These are phyloP conservation scores for Comarum palustre DNA, from an alignment of 306 rosid species.

Conservation along the genomic window DNA sequence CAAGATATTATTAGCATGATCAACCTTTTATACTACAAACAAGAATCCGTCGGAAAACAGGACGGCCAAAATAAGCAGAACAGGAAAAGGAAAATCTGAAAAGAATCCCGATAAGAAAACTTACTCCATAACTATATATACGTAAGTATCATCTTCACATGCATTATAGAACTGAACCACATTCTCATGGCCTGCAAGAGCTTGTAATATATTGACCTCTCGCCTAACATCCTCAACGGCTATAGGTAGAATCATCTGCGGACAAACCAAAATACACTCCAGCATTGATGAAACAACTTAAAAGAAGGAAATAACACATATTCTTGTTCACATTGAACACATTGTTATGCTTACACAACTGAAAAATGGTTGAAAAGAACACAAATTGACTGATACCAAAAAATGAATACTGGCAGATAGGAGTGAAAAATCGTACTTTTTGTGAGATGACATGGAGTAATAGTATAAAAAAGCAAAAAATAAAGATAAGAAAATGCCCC, in stretches of 20 bases:
- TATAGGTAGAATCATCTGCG: slow-evolving; percentile 94
- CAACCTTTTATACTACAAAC: slow-evolving; percentile 2
- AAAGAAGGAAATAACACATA: background rate
- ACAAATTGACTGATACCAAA: background rate
- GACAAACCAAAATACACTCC: slow-evolving; percentile 34
- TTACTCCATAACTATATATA: slow-evolving; percentile 98
- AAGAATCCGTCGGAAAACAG: slow-evolving; percentile 2
- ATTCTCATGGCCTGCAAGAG: slow-evolving; percentile 90
- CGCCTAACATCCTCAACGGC: slow-evolving; percentile 99
- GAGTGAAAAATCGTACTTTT: background rate
- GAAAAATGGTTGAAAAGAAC: background rate
- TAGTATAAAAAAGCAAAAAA: background rate
- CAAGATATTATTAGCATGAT: slow-evolving; percentile 10
- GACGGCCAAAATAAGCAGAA: slow-evolving; percentile 15
- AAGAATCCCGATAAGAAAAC: slow-evolving; percentile 29
- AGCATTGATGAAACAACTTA: slow-evolving; percentile 4
- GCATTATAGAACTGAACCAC: slow-evolving; percentile 85
- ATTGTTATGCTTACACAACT: background rate
- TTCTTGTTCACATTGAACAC: slow-evolving; percentile 1
- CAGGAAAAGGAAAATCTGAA: background rate
- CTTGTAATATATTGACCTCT: slow-evolving; percentile 87
- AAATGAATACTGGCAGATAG: background rate
- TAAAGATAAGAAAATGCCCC: background rate
- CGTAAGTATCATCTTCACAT: slow-evolving; percentile 86
- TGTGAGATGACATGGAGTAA: background rate